phyloP scores from a whole-genome alignment of 106 monocot species.

The Platanthera zijinensis region DNA sequence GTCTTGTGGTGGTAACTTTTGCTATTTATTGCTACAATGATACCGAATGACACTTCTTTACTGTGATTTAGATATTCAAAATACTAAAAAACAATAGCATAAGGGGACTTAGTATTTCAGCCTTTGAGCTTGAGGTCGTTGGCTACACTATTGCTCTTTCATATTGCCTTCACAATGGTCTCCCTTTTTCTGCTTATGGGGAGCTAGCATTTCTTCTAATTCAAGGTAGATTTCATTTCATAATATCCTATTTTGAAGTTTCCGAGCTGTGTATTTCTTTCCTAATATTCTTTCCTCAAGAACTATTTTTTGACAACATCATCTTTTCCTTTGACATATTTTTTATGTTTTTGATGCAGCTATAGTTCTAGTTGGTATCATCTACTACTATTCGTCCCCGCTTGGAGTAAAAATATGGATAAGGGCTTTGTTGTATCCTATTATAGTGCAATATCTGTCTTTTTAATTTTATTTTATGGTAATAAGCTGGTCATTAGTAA shows the following conservation, averaged over 20 bases:
- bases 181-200: slow-evolving; percentile 96
- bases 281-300: not conserved
- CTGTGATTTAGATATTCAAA: slow-evolving; percentile 50
- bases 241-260: not conserved
- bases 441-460: not conserved
- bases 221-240: slow-evolving; percentile 45
- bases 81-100: slow-evolving; percentile 76
- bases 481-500: not conserved
- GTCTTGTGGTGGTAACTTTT: not conserved
- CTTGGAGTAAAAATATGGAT: slow-evolving; percentile 51
- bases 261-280: not conserved
- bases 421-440: slow-evolving; percentile 84
- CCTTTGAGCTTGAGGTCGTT: slow-evolving; percentile 93
- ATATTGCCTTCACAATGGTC: slow-evolving; percentile 86
- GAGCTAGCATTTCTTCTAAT: slow-evolving; percentile 80
- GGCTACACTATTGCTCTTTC: slow-evolving; percentile 92
- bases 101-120: slow-evolving; percentile 71
- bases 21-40: not conserved
- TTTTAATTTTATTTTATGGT: slow-evolving; percentile 1
- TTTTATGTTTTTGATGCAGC: slow-evolving; percentile 43
- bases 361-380: slow-evolving; percentile 70
- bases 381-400: slow-evolving; percentile 79
- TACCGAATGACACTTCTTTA: not conserved
- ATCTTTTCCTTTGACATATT: not conserved
- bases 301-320: not conserved